Evolutionary conservation across 352 stramenopile genomes (phyloP).

Genomic region (Thraustochytrium striatum): DNA sequence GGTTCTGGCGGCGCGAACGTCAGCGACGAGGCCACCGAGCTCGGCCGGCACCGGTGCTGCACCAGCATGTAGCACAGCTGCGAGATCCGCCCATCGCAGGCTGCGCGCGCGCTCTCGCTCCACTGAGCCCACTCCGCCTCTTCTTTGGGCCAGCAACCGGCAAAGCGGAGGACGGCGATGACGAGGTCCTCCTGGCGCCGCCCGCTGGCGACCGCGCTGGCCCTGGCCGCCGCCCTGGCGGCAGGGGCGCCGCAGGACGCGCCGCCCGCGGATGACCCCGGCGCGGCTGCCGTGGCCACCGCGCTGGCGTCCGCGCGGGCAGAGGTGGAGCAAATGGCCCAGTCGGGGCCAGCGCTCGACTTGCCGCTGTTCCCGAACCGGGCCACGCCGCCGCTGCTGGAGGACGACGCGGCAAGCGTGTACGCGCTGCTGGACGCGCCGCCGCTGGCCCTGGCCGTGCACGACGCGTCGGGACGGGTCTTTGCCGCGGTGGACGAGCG

Average conservation of each 20-base stretch:
- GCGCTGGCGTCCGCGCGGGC: neutral
- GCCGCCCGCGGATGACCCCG: neutral
- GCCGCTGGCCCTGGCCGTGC: neutral
- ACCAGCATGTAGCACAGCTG: slow-evolving; percentile 50
- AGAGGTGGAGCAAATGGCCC: neutral
- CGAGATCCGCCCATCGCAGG: slow-evolving; percentile 35
- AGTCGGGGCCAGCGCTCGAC: neutral
- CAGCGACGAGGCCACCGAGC: slow-evolving; percentile 51
- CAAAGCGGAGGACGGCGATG: neutral
- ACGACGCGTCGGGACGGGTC: neutral
- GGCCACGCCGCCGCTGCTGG: neutral
- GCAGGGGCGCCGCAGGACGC: too few relatives aligned
- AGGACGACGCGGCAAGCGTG: neutral
- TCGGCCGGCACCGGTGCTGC: slow-evolving; percentile 47
- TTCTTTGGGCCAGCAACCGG: neutral
- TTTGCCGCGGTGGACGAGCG: neutral
- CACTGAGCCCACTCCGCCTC: neutral
- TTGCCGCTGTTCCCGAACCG: neutral
- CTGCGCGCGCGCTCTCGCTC: neutral
- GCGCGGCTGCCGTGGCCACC: neutral
- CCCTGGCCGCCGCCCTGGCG: neutral
- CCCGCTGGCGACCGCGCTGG: neutral
- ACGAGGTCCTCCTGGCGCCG: neutral
- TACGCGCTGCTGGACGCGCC: neutral
- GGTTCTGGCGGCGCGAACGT: slow-evolving; percentile 52